Evolutionary conservation across 2,329 filamentous ascomycete species (phyloP), one percentile per base, ranked within the genome.

Genomic region (Hirsutella rhossiliensis): DNA sequence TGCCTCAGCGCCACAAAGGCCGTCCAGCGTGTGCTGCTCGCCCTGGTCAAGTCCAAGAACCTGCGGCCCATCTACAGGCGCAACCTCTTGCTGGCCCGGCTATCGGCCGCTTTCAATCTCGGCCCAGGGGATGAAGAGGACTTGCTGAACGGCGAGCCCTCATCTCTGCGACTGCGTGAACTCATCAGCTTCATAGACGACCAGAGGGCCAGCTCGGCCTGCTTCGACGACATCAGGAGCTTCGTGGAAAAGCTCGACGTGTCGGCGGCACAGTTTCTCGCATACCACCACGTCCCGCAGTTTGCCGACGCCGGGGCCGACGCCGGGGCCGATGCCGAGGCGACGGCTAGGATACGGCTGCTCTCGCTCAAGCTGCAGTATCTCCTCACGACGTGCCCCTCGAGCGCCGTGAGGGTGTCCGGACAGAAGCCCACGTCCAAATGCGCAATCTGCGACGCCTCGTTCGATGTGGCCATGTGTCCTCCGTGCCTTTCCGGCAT

Each of bases 201-300:
- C 30, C 59, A 68, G 43, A 57, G 54, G n/a, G 48, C 48, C 0
- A 63, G 58, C n/a, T 54, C 60, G 5, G 59, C 62, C 7, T 70
- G 62, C 44, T 75, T 76, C 44, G 64, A 67, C 30, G 72, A 74
- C 41, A 51, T 74, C 36, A 72, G 67, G 47, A 48, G 49, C 1
- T 72, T 69, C 44, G 56, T 70, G 3, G 63, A 68, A 36, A 54
- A 58, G 18, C 61, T 78, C 0, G 60, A 55, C 1, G 56, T 63
- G 3, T 51, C 58, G 1, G 70, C 72, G 7, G 51, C 67, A 8
- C 62, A 60, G 37, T 54, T 62, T 20, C 51, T 75, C 8, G 57
- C 69, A 4, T 56, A 65, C 7, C 47, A 60, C 1, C 60, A 67
- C 40, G 46, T 67, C 4, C 54, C 57, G 0, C 52, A 51, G 5